Conservation (phyloP, 805 yeast genomes). For the Millerozyma acaciae region DNA sequence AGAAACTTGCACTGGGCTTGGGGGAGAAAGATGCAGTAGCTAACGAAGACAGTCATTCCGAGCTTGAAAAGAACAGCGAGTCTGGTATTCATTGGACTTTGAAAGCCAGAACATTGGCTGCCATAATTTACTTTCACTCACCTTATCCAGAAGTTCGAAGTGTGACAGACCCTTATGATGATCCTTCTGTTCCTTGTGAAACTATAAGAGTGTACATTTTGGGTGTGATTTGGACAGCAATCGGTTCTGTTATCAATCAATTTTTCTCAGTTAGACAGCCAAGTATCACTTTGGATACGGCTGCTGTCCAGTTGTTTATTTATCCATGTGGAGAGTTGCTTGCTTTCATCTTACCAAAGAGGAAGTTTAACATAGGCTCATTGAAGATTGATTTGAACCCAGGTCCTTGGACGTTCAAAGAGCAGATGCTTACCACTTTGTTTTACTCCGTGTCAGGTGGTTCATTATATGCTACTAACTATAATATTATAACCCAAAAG, state of each 20-base stretch:
- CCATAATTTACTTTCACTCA: conserved; percentile 40
- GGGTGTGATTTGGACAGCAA: conserved; percentile 47
- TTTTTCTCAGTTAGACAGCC: conserved; percentile 57
- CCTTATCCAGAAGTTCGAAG: conserved; percentile 69
- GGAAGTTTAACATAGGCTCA: conserved; percentile 14
- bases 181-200: conserved; percentile 45
- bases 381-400: conserved; percentile 45
- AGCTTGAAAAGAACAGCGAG: too few species aligned
- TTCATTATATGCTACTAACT: too few species aligned
- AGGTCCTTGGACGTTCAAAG: conserved; percentile 63
- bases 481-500: too few species aligned
- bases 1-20: too few species aligned
- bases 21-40: too few species aligned
- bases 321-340: conserved; percentile 41
- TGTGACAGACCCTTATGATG: conserved; percentile 57
- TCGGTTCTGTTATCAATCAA: conserved; percentile 54
- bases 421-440: conserved; percentile 60
- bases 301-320: conserved; percentile 45
- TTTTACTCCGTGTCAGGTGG: conserved; percentile 4
- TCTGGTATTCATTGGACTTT: conserved; percentile 34
- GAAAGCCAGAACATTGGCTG: conserved; percentile 40
- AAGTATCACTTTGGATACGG: conserved; percentile 37
- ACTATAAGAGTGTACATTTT: conserved; percentile 55
- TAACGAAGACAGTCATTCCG: too few species aligned
- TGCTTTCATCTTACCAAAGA: conserved; percentile 43